phyloP scores from a whole-genome alignment of 371 early-diverging fungal species.

The Mucor mucedo region DNA sequence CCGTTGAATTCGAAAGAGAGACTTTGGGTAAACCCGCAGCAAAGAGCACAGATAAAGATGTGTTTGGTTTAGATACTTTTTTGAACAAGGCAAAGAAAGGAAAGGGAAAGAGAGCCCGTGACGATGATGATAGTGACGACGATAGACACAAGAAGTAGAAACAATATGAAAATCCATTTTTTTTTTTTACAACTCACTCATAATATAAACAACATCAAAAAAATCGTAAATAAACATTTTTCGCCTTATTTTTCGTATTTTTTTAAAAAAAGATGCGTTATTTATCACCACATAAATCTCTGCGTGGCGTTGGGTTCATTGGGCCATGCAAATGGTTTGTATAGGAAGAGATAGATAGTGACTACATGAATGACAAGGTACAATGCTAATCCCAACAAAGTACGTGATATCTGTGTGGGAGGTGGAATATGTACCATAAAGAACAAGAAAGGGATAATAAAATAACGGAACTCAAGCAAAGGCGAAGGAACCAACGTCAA shows the following conservation, averaged over 20 bases:
- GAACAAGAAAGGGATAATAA: constrained; percentile 83
- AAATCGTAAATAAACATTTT: background rate
- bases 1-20: constrained; percentile 93
- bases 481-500: constrained; percentile 89
- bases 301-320: constrained; percentile 68
- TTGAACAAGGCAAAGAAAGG: constrained; percentile 61
- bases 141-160: constrained; percentile 23
- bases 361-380: constrained; percentile 59
- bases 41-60: constrained; percentile 41
- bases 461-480: constrained; percentile 94
- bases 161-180: background rate
- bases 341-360: constrained; percentile 75
- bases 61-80: constrained; percentile 71
- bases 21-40: constrained; percentile 28
- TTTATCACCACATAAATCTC: constrained; percentile 90
- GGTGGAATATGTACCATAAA: constrained; percentile 70
- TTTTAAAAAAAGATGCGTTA: background rate
- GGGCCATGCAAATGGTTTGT: constrained; percentile 76
- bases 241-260: background rate
- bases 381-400: constrained; percentile 29
- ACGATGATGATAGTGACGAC: constrained; percentile 25
- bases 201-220: background rate
- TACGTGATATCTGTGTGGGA: constrained; percentile 11
- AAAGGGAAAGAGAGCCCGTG: constrained; percentile 38
- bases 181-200: background rate